phyloP scores from a whole-genome alignment of 352 stramenopile genomes.

The Phytophthora nicotianae region DNA sequence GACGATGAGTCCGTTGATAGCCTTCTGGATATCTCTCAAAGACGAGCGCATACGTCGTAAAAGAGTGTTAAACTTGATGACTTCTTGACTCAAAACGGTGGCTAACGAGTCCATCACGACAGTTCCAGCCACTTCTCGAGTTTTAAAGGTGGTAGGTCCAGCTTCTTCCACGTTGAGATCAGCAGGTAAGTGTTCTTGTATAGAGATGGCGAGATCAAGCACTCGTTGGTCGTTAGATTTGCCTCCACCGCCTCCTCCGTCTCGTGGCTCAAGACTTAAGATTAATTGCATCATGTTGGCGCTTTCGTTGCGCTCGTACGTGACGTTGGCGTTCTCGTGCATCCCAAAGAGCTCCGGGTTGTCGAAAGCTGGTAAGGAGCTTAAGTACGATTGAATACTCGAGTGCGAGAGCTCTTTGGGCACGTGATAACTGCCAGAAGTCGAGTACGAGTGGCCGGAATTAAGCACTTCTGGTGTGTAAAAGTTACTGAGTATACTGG shows the following conservation, averaged over 20 bases:
- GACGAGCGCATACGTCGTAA: conserved; percentile 84
- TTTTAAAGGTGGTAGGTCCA: conserved; percentile 92
- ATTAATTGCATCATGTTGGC: conserved; percentile 89
- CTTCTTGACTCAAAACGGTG: conserved; percentile 93
- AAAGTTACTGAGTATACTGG: conserved; percentile 93
- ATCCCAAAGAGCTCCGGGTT: conserved; percentile 96
- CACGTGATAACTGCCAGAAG: conserved; percentile 89
- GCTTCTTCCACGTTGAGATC: conserved; percentile 88
- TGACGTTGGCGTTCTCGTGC: conserved; percentile 96
- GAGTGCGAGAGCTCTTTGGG: conserved; percentile 51
- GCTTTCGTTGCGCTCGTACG: conserved; percentile 93
- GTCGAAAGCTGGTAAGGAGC: conserved; percentile 83
- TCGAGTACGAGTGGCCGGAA: conserved; percentile 85
- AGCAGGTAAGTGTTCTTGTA: conserved; percentile 60
- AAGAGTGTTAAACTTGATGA: conserved; percentile 95
- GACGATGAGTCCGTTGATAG: conserved; percentile 90
- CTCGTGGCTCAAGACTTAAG: conserved; percentile 89
- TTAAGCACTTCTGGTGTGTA: conserved; percentile 87
- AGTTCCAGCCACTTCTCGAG: conserved; percentile 74
- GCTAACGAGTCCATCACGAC: conserved; percentile 92
- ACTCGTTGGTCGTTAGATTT: conserved; percentile 88
- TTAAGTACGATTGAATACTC: conserved; percentile 83
- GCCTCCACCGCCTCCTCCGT: conserved; percentile 63
- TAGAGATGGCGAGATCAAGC: conserved; percentile 72
- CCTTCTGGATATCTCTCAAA: conserved; percentile 78